phyloP scores from a whole-genome alignment of 176 grass and related monocot species.

The Thalia dealbata region DNA sequence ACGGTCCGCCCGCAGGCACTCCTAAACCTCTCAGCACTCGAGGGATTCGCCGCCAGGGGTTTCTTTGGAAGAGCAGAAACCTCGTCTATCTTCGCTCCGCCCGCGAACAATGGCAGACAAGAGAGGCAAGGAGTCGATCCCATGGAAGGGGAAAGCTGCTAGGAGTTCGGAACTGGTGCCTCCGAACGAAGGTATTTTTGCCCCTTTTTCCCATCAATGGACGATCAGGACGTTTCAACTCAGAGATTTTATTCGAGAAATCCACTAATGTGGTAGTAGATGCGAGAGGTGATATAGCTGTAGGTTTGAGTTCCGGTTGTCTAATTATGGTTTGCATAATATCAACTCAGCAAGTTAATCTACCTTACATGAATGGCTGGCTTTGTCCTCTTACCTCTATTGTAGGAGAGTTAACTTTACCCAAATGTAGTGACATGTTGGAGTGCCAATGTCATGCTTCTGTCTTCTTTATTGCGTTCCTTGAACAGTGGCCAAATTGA shows the following conservation, averaged over 20 bases:
- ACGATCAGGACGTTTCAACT: too few relatives aligned
- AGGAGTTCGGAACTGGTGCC: neutral
- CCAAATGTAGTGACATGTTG: neutral
- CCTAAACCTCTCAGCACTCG: too few relatives aligned
- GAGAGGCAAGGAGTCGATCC: neutral
- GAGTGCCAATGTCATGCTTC: neutral
- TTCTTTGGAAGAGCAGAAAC: too few relatives aligned
- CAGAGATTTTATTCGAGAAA: too few relatives aligned
- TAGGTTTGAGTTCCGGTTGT: neutral
- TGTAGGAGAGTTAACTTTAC: neutral
- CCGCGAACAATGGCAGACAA: neutral
- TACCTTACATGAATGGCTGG: neutral
- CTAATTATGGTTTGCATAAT: neutral
- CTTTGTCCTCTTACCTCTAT: neutral
- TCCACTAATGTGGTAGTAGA: too few relatives aligned
- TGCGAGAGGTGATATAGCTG: neutral
- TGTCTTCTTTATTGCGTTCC: neutral
- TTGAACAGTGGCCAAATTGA: neutral
- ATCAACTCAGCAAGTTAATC: neutral
- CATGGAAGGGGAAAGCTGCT: neutral
- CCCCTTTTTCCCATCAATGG: neutral
- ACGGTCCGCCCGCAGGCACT: too few relatives aligned
- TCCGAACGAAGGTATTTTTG: neutral
- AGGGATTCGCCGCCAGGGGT: too few relatives aligned
- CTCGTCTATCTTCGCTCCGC: neutral